Conservation (phyloP, 2,329 filamentous ascomycete genomes). For the Magnaporthiopsis incrustans region DNA sequence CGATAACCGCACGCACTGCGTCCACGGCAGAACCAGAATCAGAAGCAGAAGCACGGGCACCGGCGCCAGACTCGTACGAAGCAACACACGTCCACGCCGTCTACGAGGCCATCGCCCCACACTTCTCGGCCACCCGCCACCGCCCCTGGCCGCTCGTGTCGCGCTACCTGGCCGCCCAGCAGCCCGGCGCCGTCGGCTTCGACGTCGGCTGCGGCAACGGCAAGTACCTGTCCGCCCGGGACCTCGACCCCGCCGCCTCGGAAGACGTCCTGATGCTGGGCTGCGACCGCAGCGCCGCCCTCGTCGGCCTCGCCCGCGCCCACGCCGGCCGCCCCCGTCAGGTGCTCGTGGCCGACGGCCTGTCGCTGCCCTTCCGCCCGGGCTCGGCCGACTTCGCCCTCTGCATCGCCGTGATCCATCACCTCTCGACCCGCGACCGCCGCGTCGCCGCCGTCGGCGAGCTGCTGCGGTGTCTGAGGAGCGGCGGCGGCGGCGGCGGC, state of each 20-base stretch:
- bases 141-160: conserved; percentile 91
- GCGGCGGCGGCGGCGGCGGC: conserved; percentile 9
- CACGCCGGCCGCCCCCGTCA: conserved; percentile 25
- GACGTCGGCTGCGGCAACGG: conserved; percentile 96
- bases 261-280: conserved; percentile 69
- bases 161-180: conserved; percentile 59
- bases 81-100: conserved; percentile 81
- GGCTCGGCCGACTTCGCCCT: conserved; percentile 70
- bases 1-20: not conserved
- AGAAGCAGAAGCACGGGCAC: not conserved
- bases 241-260: conserved; percentile 33
- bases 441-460: conserved; percentile 64
- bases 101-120: conserved; percentile 78
- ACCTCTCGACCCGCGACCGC: conserved; percentile 71
- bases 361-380: conserved; percentile 70
- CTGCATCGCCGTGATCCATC: conserved; percentile 89
- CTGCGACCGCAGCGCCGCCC: conserved; percentile 66
- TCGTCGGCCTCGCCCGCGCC: conserved; percentile 41
- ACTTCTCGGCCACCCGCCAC: conserved; percentile 74
- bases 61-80: conserved; percentile 54
- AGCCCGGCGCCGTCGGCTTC: conserved; percentile 68
- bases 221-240: conserved; percentile 61
- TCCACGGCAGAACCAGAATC: no score
- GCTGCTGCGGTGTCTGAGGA: conserved; percentile 57
- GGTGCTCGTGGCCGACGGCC: conserved; percentile 70